Base-by-base conservation (phyloP, 1,139 yeast genomes). In the Pneumocystis oryctolagi region DNA sequence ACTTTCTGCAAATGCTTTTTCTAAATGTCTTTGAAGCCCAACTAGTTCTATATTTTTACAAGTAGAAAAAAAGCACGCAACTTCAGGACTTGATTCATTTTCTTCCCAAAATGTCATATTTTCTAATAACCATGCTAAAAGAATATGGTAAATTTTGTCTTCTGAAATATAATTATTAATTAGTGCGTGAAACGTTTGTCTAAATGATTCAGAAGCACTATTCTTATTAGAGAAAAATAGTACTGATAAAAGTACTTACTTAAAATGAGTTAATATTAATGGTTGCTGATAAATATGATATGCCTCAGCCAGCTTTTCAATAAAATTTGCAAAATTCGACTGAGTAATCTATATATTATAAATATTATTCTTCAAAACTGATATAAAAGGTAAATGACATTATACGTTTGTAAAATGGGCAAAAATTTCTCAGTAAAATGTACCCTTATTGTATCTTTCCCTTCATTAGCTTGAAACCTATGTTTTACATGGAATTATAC, bases 91-190 rank as follows among this genome's bases (percentile, higher is more conserved):
- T 20, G 59, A 57, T 30, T 57, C 59, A 28, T 47, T 47, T 57
- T 57, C 34, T 20, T 35, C 40, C 59, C 59, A 57, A 35, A 35
- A 35, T 30, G 37, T 30, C 59, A 57, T 39, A 20, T 35, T 57
- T 35, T 35, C 30, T 39, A 28, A 57, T 25, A 57, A 35, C 59
- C 59, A 57, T 57, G 12, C 55, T 47, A 47, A 47, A 25, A 47
- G 16, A 47, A 47, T 20, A 12, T 30, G 30, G 12, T 47, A 47
- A 30, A 57, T n/a, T 57, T 57, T 57, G 12, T 57, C 59, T 25
- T 57, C 42, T 28, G 59, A 20, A 57, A 57, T 57, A 57, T 57
- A 39, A 57, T 57, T 35, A n/a, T 57, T 35, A 39, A 57, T 9
- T 14, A 57, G 14, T 28, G 59, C 59, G 25, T 57, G 59, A 12